Evolutionary conservation across 768 basidiomycete genomes (phyloP), one percentile per base, ranked within the genome.

Genomic region (Leucogyrophana mollusca): DNA sequence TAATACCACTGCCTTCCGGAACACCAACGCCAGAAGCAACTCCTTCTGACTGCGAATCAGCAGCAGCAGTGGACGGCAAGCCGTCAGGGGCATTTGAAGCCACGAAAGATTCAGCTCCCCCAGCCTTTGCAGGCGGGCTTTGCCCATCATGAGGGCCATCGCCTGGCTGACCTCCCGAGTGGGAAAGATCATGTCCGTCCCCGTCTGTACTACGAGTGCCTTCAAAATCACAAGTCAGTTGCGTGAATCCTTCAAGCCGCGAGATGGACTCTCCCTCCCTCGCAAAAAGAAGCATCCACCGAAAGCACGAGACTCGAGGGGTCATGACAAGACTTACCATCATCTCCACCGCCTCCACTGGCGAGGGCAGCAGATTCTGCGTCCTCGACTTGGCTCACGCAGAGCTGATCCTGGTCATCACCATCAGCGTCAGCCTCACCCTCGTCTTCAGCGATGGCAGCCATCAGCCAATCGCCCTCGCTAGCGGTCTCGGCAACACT

Each of bases 381-480:
- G 52, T 68, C 59, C 49, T 73, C 70, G 24, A 66, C 65, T 54
- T 50, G 56, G 59, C 69, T 74, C 52, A 73, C 71, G 60, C 73
- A 70, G 45, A 73, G 60, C 46, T 68, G 68, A 34, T 73, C 69
- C 43, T 64, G 66, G 47, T 76, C 74, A 48, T 77, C 80, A 38
- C 69, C 68, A 45, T 70, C 72, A 59, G 70, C 66, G 50, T 70
- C 67, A 47, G 56, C 76, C 48, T 80, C 84, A 46, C 71, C 82
- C 56, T 82, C 83, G 55, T 79, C 83, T 61, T 83, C 85, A 46
- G 77, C 83, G 56, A 90, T 91, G 42, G 89, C 88, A 61, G 87
- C 89, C 89, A 91, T 90, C 34, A 90, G 73, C 89, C 89, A 91
- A 67, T 91, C 89, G 43, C 74, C 83, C 64, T 91, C 89, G 65